Evolutionary conservation across 768 basidiomycete species (phyloP).

Genomic region (Pleurotus sapidus): DNA sequence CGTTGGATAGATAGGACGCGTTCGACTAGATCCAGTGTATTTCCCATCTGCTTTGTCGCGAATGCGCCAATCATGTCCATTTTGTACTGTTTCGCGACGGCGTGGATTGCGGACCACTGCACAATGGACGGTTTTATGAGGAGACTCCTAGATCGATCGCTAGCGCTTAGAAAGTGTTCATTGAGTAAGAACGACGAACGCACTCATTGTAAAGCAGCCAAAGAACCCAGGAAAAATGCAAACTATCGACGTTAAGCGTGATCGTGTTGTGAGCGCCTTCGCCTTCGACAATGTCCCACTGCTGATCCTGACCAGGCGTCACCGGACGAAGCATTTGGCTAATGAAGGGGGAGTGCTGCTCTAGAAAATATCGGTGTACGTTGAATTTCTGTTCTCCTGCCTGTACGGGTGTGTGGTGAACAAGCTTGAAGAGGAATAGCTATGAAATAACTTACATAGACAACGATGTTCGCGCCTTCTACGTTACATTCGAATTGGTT

Average conservation of each 20-base stretch:
- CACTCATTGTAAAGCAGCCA: conserved; percentile 5
- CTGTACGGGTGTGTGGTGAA: neutral
- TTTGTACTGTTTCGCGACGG: too few species aligned
- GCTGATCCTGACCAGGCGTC: neutral
- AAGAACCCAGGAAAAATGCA: neutral
- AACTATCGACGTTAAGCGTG: neutral
- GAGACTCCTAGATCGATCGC: neutral
- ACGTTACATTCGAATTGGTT: neutral
- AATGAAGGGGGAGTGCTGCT: neutral
- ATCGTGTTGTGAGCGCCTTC: neutral
- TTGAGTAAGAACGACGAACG: neutral
- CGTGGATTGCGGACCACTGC: too few species aligned
- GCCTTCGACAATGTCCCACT: neutral
- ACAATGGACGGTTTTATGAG: too few species aligned
- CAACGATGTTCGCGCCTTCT: neutral
- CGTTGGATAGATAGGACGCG: too few species aligned
- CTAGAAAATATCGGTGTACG: neutral
- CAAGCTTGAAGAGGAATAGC: neutral
- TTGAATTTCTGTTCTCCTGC: neutral
- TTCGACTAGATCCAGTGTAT: too few species aligned
- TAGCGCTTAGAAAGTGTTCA: neutral
- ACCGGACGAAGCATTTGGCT: neutral
- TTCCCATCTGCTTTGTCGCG: too few species aligned
- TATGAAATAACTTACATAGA: neutral
- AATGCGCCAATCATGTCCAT: too few species aligned